Evolutionary conservation across 2,329 filamentous ascomycete species (phyloP), one percentile per base, ranked within the genome.

Genomic region (Verticillium klebahnii): DNA sequence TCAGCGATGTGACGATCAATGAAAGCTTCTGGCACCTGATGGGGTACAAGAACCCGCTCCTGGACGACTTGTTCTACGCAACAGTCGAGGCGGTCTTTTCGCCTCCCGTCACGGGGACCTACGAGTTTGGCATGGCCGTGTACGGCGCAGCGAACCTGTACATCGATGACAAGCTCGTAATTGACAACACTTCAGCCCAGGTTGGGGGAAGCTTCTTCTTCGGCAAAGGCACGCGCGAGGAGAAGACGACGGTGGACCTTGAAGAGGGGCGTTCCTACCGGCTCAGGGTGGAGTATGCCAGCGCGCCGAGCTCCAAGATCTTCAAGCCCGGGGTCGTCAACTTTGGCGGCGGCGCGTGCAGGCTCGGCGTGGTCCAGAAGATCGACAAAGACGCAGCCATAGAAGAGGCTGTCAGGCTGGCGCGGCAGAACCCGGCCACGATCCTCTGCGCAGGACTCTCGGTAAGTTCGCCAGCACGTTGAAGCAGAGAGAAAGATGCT

Each of bases 391-490:
- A 84, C 56, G 78, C 81, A 7, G 85, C 88, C 67, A 86, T 93
- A 60, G 76, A 82, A 57, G 81, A 87, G 61, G 90, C 91, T 0
- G 88, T 89, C 0, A 78, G 82, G 23, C 78, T 89, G 5, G 92
- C 92, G 29, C 83, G 82, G 70, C 80, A 84, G 1, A 90, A 93
- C 59, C 89, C 93, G 69, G 90, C 93, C 39, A 86, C 88, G 1
- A 82, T 95, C 62, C 79, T 94, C 56, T 90, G 91, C 69, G 88
- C 88, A 1, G 92, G 92, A 1, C 82, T 94, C 37, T 93, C 93
- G 69, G 84, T 32, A 32, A 3, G 23, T n/a, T 32, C 3, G 25
- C 8, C 0, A n/a, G 3, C 31, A 15, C 8, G 14, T 7, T 9
- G 25, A 32, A 2, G 23, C 15, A 23, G 29, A 29, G 29, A 29